Evolutionary conservation across 2,329 filamentous ascomycete genomes (phyloP).

Genomic region (Colletotrichum endophyticum): DNA sequence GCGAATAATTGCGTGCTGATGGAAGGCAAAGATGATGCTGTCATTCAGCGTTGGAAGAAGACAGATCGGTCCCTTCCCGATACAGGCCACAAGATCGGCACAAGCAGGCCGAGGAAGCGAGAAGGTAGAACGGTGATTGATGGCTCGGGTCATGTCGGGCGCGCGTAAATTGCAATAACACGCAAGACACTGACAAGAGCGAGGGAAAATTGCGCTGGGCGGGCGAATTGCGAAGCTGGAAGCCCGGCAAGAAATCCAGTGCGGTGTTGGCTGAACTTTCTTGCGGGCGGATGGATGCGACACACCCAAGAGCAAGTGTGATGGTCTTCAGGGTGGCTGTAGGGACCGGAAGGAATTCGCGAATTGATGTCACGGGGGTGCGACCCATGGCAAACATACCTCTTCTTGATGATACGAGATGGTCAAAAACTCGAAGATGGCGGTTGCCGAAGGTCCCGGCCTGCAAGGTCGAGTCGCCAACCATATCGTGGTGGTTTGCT

Average conservation of each 20-base stretch:
- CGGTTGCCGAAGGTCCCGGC: too few relatives aligned
- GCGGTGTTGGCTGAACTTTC: too few relatives aligned
- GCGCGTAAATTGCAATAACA: not conserved
- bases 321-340: too few relatives aligned
- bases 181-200: not conserved
- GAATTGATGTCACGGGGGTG: too few relatives aligned
- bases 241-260: too few relatives aligned
- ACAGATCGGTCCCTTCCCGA: not conserved
- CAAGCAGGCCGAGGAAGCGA: not conserved
- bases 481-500: not conserved
- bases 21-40: not conserved
- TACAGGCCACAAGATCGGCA: not conserved
- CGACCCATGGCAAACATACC: too few relatives aligned
- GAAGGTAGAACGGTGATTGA: not conserved
- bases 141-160: not conserved
- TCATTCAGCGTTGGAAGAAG: not conserved
- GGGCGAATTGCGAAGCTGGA: not conserved
- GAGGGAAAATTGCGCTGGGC: not conserved
- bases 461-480: too few relatives aligned
- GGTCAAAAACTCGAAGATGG: too few relatives aligned
- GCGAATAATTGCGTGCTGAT: too few relatives aligned
- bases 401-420: too few relatives aligned
- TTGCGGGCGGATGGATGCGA: too few relatives aligned
- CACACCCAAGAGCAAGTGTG: too few relatives aligned
- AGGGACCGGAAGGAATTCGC: rapidly evolving